Percentiles rank a stretch among this genome's conserved stretches.
These are phyloP conservation scores for Sisymbrium irio DNA, from an alignment of 345 rosid species.

Conservation along the genomic window DNA sequence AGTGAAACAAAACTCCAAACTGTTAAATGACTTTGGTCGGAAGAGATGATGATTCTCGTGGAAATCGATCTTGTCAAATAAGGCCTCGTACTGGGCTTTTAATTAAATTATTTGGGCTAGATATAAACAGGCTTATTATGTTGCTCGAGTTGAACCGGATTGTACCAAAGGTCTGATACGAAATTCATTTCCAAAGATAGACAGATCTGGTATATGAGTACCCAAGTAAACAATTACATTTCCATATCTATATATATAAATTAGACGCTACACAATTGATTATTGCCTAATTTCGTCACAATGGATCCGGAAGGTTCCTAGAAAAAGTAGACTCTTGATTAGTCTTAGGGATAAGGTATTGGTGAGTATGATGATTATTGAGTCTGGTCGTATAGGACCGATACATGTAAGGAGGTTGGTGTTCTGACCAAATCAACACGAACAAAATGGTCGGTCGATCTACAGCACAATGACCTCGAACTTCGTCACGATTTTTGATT, in stretches of 20 bases:
- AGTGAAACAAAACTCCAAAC: too few relatives aligned
- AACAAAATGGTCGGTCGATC: constrained; percentile 19
- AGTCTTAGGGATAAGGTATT: background rate
- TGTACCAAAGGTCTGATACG: too few relatives aligned
- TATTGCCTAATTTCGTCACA: background rate
- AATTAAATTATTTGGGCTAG: background rate
- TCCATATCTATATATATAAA: too few relatives aligned
- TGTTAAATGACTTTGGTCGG: too few relatives aligned
- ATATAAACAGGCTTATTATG: background rate
- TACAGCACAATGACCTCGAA: constrained; percentile 9
- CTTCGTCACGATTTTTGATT: background rate
- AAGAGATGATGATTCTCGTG: background rate
- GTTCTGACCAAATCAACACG: constrained; percentile 12
- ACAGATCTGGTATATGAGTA: too few relatives aligned
- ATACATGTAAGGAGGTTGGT: constrained; percentile 23
- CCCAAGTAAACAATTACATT: too few relatives aligned
- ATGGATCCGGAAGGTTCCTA: background rate
- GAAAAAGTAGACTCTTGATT: constrained; percentile 6
- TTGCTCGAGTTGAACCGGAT: too few relatives aligned
- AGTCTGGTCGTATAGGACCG: background rate
- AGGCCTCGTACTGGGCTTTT: background rate
- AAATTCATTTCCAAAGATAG: too few relatives aligned
- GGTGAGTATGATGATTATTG: background rate
- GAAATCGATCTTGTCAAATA: too few relatives aligned
- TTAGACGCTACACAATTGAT: background rate